phyloP scores from a whole-genome alignment of 805 yeast species.

The Crinitomyces ghanaensis region DNA sequence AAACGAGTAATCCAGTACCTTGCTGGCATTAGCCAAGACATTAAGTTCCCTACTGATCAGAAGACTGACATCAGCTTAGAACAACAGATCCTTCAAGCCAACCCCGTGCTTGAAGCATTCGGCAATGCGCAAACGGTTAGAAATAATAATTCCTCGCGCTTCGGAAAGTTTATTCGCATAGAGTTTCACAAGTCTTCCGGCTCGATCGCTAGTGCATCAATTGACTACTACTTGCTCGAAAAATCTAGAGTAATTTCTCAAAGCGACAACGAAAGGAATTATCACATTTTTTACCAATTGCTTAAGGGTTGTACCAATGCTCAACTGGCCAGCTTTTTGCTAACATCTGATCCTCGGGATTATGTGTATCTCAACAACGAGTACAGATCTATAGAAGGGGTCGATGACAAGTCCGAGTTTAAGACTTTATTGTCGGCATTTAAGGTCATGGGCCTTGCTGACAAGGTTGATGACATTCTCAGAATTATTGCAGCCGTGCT shows the following conservation, averaged over 20 bases:
- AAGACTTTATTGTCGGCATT: conserved; percentile 53
- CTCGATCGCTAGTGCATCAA: conserved; percentile 73
- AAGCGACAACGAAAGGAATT: conserved; percentile 69
- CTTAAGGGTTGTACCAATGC: conserved; percentile 50
- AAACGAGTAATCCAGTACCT: conserved; percentile 88
- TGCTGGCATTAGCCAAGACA: conserved; percentile 53
- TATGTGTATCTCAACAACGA: conserved; percentile 52
- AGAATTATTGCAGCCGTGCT: conserved; percentile 62
- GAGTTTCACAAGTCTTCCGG: conserved; percentile 56
- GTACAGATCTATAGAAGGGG: conserved; percentile 49
- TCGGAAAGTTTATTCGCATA: conserved; percentile 90
- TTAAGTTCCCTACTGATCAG: conserved; percentile 6
- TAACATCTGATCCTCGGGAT: conserved; percentile 36
- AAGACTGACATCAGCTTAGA: conserved; percentile 40
- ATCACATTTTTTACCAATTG: conserved; percentile 86
- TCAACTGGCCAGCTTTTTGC: conserved; percentile 21
- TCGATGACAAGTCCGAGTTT: conserved; percentile 68
- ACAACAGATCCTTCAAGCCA: conserved; percentile 78
- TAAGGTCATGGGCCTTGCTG: conserved; percentile 56
- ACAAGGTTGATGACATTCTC: conserved; percentile 38
- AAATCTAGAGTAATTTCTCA: conserved; percentile 85
- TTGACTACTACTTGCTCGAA: conserved; percentile 89
- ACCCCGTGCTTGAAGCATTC: conserved; percentile 90
- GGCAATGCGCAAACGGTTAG: conserved; percentile 95
- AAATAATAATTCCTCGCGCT: conserved; percentile 89